Conservation (phyloP, 805 yeast species). For the Candida endomychidarum region DNA sequence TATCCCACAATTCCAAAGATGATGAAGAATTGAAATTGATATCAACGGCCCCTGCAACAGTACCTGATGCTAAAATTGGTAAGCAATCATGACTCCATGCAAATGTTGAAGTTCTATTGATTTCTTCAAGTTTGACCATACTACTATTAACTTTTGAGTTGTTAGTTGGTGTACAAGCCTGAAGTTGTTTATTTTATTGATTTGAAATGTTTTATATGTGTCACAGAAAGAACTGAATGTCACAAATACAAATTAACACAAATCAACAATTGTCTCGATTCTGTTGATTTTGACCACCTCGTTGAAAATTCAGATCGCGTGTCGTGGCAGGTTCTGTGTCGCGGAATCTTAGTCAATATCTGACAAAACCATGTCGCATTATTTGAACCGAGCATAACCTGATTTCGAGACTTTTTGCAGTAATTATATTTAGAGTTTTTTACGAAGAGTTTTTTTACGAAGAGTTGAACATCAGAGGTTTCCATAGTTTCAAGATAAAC, state of each 20-base stretch:
- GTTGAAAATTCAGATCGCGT: conserved; percentile 6
- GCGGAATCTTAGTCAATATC: no score
- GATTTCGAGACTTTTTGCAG: no score
- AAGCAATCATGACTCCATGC: conserved; percentile 85
- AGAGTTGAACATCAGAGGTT: no score
- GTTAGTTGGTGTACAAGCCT: no score
- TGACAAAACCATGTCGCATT: conserved; percentile 1
- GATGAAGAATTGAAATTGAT: conserved; percentile 80
- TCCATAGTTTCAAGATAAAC: no score
- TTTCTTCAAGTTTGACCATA: conserved; percentile 78
- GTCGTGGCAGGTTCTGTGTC: conserved; percentile 2
- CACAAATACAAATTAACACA: background rate
- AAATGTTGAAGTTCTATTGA: conserved; percentile 85
- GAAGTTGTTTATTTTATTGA: no score
- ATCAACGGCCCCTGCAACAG: conserved; percentile 95
- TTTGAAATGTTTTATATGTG: no score
- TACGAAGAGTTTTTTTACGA: background rate
- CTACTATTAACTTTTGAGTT: no score
- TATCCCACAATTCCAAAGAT: conserved; percentile 76
- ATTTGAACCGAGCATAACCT: background rate
- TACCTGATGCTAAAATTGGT: conserved; percentile 85
- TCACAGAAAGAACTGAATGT: no score
- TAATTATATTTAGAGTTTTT: no score
- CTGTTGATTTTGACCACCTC: conserved; percentile 2
- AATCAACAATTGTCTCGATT: background rate